Conservation (phyloP, 768 basidiomycete species). For the Kwoniella mangroviensis region DNA sequence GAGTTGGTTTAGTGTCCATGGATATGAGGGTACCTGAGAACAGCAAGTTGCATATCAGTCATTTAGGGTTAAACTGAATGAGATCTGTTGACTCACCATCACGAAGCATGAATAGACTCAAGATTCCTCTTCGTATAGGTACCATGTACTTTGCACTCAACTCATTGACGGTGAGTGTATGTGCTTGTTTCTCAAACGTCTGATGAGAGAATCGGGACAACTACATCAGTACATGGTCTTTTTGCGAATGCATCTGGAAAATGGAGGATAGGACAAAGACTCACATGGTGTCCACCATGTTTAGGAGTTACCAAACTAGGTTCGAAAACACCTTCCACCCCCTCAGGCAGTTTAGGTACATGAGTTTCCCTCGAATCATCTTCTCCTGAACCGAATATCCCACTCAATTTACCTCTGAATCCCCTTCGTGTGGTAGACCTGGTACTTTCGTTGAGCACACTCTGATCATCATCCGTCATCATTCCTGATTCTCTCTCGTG, state of each 20-base stretch:
- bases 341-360: constrained; percentile 47
- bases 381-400: not conserved
- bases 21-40: constrained; percentile 53
- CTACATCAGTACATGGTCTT: not conserved
- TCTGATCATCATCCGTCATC: constrained; percentile 5
- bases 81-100: constrained; percentile 46
- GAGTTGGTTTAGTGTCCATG: constrained; percentile 35
- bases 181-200: constrained; percentile 45
- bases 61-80: no score
- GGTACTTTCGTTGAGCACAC: constrained; percentile 8
- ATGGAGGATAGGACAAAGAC: not conserved
- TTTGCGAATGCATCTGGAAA: not conserved
- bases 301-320: constrained; percentile 34
- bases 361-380: constrained; percentile 10
- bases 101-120: constrained; percentile 54
- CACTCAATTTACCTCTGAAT: not conserved
- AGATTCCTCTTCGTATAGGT: constrained; percentile 50
- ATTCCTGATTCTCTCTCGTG: not conserved
- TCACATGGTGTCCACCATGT: constrained; percentile 24
- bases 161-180: constrained; percentile 53
- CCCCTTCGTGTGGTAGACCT: not conserved
- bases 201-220: constrained; percentile 17
- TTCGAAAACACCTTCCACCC: constrained; percentile 57
- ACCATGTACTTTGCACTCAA: constrained; percentile 57
- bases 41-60: not conserved